A percentile compares a stretch with the other conserved stretches of the same genome.
Conservation (phyloP, 306 rosid genomes). For the Cucurbita moschata region DNA sequence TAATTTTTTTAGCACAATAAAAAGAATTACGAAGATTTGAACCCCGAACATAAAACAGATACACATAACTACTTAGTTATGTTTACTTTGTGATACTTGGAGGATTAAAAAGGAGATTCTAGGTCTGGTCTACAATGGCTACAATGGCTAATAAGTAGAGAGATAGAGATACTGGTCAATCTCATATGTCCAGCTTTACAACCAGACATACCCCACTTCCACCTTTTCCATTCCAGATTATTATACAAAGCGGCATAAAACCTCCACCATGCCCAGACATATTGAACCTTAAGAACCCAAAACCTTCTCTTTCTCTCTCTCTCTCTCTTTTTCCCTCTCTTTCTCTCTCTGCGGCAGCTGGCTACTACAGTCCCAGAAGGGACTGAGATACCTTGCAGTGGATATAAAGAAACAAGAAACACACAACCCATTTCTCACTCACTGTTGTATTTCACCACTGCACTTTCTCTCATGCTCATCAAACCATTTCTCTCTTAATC, state of each 20-base stretch:
- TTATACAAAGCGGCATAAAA: slow-evolving; percentile 12
- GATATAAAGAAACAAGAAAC: slow-evolving; percentile 2
- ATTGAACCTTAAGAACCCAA: slow-evolving; percentile 24
- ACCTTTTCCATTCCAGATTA: slow-evolving; percentile 3
- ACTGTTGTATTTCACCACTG: slow-evolving; percentile 7
- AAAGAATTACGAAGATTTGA: no score
- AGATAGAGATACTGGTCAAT: background rate
- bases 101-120: background rate
- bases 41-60: no score
- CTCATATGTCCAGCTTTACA: background rate
- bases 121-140: background rate
- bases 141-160: background rate
- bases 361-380: slow-evolving; percentile 7
- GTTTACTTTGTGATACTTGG: background rate
- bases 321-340: background rate
- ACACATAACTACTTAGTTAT: no score
- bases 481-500: slow-evolving; percentile 16
- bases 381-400: slow-evolving; percentile 20
- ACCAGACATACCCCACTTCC: slow-evolving; percentile 4
- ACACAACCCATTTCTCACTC: background rate
- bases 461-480: slow-evolving; percentile 14
- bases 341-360: slow-evolving; percentile 16
- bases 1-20: no score
- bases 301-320: slow-evolving; percentile 14
- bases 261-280: slow-evolving; percentile 16